Percentiles rank a stretch among this genome's conserved stretches.
Evolutionary conservation across 2,329 filamentous ascomycete genomes (phyloP).

Genomic region (Pyrenophora graminea): DNA sequence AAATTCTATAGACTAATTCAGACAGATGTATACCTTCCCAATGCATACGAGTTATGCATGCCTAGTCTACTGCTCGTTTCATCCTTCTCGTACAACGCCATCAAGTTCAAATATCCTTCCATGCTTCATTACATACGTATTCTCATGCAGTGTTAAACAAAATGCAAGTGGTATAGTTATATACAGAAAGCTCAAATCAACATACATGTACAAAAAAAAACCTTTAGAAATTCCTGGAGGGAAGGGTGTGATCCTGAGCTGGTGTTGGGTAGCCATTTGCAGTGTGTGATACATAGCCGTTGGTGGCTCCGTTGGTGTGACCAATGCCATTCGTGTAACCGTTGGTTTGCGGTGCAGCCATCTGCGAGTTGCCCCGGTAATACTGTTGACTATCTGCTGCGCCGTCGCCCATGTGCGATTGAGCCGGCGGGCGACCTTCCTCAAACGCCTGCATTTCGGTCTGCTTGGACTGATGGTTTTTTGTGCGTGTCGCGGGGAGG

Average conservation of each 20-base stretch:
- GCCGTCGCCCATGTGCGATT: slow-evolving; percentile 23
- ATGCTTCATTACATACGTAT: slow-evolving; percentile 1
- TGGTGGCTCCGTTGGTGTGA: slow-evolving; percentile 14
- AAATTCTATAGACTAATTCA: too few species aligned
- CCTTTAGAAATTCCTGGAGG: slow-evolving; percentile 37
- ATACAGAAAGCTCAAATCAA: slow-evolving; percentile 2
- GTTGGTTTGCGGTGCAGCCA: slow-evolving; percentile 11
- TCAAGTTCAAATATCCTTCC: background rate
- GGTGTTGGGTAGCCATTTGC: slow-evolving; percentile 30
- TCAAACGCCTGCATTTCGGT: slow-evolving; percentile 44
- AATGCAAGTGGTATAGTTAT: slow-evolving; percentile 14
- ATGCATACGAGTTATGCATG: too few species aligned
- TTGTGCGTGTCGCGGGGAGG: slow-evolving; percentile 72
- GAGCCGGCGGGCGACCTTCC: slow-evolving; percentile 16
- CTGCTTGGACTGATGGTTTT: slow-evolving; percentile 47
- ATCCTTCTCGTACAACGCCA: background rate
- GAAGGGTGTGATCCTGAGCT: slow-evolving; percentile 16
- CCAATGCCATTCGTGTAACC: slow-evolving; percentile 12
- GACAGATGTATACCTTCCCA: too few species aligned
- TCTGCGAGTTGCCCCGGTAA: slow-evolving; percentile 28
- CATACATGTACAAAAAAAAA: slow-evolving; percentile 10
- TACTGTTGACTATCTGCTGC: slow-evolving; percentile 34
- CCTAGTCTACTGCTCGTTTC: background rate
- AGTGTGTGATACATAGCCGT: slow-evolving; percentile 11
- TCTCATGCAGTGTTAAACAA: background rate